Evolutionary conservation across 2,329 filamentous ascomycete genomes (phyloP).

Genomic region (Penicillium sp.): DNA sequence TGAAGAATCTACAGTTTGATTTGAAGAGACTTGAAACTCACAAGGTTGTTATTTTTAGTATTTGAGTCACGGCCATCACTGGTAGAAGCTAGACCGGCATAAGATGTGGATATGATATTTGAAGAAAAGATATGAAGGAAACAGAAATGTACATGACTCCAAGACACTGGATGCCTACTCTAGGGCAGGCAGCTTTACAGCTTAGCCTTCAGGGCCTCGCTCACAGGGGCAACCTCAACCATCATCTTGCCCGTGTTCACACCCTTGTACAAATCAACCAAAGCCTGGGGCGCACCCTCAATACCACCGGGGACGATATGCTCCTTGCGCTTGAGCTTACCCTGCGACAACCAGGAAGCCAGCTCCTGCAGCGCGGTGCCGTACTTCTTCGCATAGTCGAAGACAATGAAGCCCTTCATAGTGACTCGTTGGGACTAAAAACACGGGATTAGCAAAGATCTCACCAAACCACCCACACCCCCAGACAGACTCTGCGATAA

Average conservation of each 20-base stretch:
- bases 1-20: too few relatives aligned
- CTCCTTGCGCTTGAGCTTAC: conserved; percentile 74
- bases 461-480: too few relatives aligned
- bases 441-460: conserved; percentile 22
- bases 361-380: conserved; percentile 65
- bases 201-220: conserved; percentile 50
- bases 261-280: conserved; percentile 70
- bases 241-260: conserved; percentile 72
- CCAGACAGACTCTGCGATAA: too few relatives aligned
- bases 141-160: not conserved
- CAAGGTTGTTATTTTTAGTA: not conserved
- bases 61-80: not conserved
- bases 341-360: conserved; percentile 71
- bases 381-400: conserved; percentile 69
- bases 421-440: conserved; percentile 47
- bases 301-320: conserved; percentile 74
- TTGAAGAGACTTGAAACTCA: too few relatives aligned
- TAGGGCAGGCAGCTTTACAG: too few relatives aligned
- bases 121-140: too few relatives aligned
- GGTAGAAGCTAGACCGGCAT: not conserved
- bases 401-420: conserved; percentile 76
- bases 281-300: conserved; percentile 65
- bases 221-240: conserved; percentile 48
- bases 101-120: conserved; percentile 12
- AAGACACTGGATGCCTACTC: not conserved